phyloP scores from a whole-genome alignment of 768 basidiomycete species.

The Boletus reticuloceps region DNA sequence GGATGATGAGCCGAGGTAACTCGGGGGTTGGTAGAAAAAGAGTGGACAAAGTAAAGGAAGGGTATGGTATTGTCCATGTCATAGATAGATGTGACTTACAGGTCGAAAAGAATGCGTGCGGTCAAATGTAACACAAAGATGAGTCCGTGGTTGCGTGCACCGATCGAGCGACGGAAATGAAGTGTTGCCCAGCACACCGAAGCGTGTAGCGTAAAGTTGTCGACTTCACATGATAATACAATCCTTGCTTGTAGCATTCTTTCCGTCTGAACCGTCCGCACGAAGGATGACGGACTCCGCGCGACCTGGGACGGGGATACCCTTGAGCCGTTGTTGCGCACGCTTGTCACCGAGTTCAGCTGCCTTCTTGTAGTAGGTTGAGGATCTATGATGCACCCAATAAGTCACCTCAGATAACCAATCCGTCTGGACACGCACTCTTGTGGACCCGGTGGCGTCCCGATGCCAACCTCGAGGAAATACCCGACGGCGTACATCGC shows the following conservation, averaged over 20 bases:
- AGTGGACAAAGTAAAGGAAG: slow-evolving; percentile 9
- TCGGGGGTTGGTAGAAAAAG: not conserved
- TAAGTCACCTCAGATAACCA: not conserved
- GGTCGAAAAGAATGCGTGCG: slow-evolving; percentile 1
- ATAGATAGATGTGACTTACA: not conserved
- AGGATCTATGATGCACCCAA: slow-evolving; percentile 47
- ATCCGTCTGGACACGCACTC: slow-evolving; percentile 49
- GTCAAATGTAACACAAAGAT: slow-evolving; percentile 4
- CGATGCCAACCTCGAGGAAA: slow-evolving; percentile 94
- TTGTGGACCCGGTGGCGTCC: slow-evolving; percentile 60
- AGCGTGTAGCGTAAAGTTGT: slow-evolving; percentile 2
- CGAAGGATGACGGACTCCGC: slow-evolving; percentile 62
- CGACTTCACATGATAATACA: slow-evolving; percentile 85
- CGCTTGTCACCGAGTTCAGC: slow-evolving; percentile 94
- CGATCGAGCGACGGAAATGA: slow-evolving; percentile 13
- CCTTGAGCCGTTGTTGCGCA: slow-evolving; percentile 77
- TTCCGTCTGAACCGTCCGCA: slow-evolving; percentile 45
- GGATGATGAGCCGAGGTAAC: not conserved
- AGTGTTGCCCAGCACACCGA: slow-evolving; percentile 6
- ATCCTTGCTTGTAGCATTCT: slow-evolving; percentile 64
- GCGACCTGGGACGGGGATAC: slow-evolving; percentile 57
- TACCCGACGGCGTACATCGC: slow-evolving; percentile 99
- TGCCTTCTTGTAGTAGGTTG: slow-evolving; percentile 83
- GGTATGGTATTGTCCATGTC: not conserved
- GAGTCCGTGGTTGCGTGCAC: slow-evolving; percentile 2